Evolutionary conservation across 768 basidiomycete species (phyloP).

Genomic region (Leccinum variicolor): DNA sequence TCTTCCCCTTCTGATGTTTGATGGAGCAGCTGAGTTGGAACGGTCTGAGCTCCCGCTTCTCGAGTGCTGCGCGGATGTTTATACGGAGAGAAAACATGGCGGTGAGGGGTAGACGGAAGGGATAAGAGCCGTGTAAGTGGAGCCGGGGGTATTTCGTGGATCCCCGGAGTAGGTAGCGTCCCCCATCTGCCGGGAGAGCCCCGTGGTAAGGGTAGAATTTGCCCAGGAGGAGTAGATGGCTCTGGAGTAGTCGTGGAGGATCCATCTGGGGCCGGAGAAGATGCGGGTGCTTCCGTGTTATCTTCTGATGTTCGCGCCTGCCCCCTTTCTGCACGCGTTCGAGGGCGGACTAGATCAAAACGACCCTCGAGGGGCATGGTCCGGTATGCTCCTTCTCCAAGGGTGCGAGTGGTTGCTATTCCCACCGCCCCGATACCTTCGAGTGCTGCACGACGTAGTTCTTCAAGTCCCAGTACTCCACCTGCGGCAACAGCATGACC

Average conservation of each 20-base stretch:
- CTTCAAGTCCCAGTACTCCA: slow-evolving; percentile 38
- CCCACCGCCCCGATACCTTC: slow-evolving; percentile 26
- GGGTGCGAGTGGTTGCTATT: slow-evolving; percentile 5
- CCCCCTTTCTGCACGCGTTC: slow-evolving; percentile 21
- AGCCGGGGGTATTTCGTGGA: slow-evolving; percentile 59
- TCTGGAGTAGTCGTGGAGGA: slow-evolving; percentile 9
- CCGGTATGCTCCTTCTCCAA: slow-evolving; percentile 69
- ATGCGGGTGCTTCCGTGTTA: slow-evolving; percentile 14
- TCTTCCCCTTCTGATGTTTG: slow-evolving; percentile 35
- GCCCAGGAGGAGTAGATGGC: slow-evolving; percentile 39
- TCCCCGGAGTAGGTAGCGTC: slow-evolving; percentile 58
- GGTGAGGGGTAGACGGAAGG: slow-evolving; percentile 41
- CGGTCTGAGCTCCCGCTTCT: slow-evolving; percentile 21
- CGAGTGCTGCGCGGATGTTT: slow-evolving; percentile 11
- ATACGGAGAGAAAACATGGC: slow-evolving; percentile 17
- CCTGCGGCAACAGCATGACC: slow-evolving; percentile 1
- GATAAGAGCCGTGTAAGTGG: slow-evolving; percentile 49
- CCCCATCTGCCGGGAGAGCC: slow-evolving; percentile 41
- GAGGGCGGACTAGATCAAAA: slow-evolving; percentile 73
- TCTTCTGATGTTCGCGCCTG: slow-evolving; percentile 1
- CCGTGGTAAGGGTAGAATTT: slow-evolving; percentile 28
- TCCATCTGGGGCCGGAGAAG: slow-evolving; percentile 8
- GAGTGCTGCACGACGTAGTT: slow-evolving; percentile 34
- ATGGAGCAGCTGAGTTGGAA: slow-evolving; percentile 15
- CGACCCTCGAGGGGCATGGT: slow-evolving; percentile 86